Conservation (phyloP, 1,284 basidiomycete genomes). For the Filobasidium uniguttulatum region DNA sequence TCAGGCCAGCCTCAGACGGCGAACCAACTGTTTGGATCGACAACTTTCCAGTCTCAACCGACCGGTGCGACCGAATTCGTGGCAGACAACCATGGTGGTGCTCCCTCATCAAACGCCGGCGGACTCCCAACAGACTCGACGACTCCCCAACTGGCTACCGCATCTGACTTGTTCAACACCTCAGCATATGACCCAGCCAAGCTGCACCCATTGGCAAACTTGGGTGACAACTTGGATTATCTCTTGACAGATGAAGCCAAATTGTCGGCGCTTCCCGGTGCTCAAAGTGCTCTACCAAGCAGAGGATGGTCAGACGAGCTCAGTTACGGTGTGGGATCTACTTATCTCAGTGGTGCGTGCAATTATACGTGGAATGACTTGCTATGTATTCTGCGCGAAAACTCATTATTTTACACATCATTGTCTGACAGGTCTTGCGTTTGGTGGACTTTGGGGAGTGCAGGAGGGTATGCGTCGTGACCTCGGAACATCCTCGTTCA, state of each 20-base stretch:
- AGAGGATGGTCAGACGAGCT: conserved; percentile 98
- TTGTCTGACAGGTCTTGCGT: conserved; percentile 59
- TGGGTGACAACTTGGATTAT: conserved; percentile 74
- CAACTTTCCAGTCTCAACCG: conserved; percentile 26
- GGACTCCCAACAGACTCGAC: conserved; percentile 8
- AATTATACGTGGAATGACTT: conserved; percentile 13
- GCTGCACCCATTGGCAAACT: conserved; percentile 76
- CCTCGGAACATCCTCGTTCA: conserved; percentile 48
- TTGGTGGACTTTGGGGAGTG: conserved; percentile 90
- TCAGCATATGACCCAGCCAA: conserved; percentile 74
- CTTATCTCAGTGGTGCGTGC: conserved; percentile 85
- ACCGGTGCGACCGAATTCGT: conserved; percentile 5
- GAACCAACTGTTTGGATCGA: conserved; percentile 28
- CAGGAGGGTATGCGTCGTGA: conserved; percentile 84
- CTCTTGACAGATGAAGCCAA: conserved; percentile 87
- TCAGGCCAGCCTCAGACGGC: conserved; percentile 17
- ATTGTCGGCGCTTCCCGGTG: conserved; percentile 69
- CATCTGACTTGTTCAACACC: conserved; percentile 60
- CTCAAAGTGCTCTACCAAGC: conserved; percentile 72
- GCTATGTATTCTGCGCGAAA: conserved; percentile 37
- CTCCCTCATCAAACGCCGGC: conserved; percentile 4
- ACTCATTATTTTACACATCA: conserved; percentile 49
- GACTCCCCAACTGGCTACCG: conserved; percentile 40
- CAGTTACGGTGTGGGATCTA: conserved; percentile 97
- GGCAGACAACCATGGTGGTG: neutral